Base-by-base conservation (phyloP, 306 rosid species). In the Vigna trinervia region DNA sequence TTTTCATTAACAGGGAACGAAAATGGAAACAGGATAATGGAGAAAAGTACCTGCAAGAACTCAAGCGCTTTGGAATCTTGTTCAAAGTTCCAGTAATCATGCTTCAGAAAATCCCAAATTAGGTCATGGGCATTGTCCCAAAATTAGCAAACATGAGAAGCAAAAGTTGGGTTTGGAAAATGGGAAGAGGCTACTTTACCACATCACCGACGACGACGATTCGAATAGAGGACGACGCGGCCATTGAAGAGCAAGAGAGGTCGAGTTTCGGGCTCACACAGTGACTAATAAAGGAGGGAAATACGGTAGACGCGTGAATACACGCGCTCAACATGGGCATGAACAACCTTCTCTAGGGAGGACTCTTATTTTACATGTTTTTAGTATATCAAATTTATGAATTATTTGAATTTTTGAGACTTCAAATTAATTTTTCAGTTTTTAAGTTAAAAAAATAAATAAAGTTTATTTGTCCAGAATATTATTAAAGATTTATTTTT, bases 161-260 rank as follows among this genome's bases (percentile, higher is more conserved):
- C 5, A 8, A 50, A 72, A 56, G 34, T 34, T 47, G 64, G 0
- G 71, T 22, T 63, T 32, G 68, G 60, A 52, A 65, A 77, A 46
- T 58, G 79, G 71, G 62, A 77, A 76, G 71, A 84, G 75, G 46
- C 11, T 10, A 66, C 34, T 57, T 84, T 81, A 95, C 97, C 72
- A 92, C 89, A 75, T 92, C 97, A 26, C 98, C 96, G 22, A 94
- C 90, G 72, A 94, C 75, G 30, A 86, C 97, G 17, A 92, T 88
- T 50, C 97, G 95, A 78, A 88, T 86, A 30, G 87, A 51, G 77
- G 88, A 61, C 13, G 88, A 61, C 13, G 85, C 67, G 60, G 93
- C 90, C 97, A 92, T 94, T 83, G 90, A 69, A 76, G 88, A 58
- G 57, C 76, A 69, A 61, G 66, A 32, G 57, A 30, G 23, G 78